phyloP scores from a whole-genome alignment of 1,284 basidiomycete genomes.

The Moesziomyces parantarcticus region DNA sequence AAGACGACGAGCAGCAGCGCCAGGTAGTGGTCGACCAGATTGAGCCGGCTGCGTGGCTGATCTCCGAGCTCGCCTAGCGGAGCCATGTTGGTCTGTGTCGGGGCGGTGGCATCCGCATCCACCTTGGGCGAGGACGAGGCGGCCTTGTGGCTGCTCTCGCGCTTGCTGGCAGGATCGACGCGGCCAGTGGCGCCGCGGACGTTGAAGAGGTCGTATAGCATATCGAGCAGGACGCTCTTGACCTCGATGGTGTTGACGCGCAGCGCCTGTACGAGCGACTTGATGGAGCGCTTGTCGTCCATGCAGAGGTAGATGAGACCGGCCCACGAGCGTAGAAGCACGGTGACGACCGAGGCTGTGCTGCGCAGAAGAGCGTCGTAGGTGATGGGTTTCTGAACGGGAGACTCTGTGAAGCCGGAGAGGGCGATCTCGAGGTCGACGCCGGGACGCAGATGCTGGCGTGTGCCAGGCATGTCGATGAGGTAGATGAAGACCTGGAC shows the following conservation, averaged over 20 bases:
- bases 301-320: constrained; percentile 94
- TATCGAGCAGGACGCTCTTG: constrained; percentile 76
- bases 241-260: constrained; percentile 87
- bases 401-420: constrained; percentile 74
- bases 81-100: constrained; percentile 8
- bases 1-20: constrained; percentile 88
- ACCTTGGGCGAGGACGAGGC: constrained; percentile 19
- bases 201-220: constrained; percentile 92
- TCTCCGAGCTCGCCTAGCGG: constrained; percentile 44
- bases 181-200: constrained; percentile 36
- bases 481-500: constrained; percentile 85
- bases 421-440: constrained; percentile 83
- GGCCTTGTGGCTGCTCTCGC: constrained; percentile 33
- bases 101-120: constrained; percentile 2
- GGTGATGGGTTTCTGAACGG: constrained; percentile 76
- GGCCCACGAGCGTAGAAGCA: constrained; percentile 89
- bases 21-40: constrained; percentile 91
- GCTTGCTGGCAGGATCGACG: constrained; percentile 43
- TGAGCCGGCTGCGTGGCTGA: constrained; percentile 71
- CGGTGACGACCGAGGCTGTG: constrained; percentile 80
- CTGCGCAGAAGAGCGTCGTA: constrained; percentile 74
- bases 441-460: constrained; percentile 82
- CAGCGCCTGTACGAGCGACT: constrained; percentile 84
- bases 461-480: constrained; percentile 84
- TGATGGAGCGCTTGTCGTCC: constrained; percentile 85